These are phyloP conservation scores for Atkinsonella hypoxylon DNA, from an alignment of 2,329 filamentous ascomycete species.

Conservation along the genomic window DNA sequence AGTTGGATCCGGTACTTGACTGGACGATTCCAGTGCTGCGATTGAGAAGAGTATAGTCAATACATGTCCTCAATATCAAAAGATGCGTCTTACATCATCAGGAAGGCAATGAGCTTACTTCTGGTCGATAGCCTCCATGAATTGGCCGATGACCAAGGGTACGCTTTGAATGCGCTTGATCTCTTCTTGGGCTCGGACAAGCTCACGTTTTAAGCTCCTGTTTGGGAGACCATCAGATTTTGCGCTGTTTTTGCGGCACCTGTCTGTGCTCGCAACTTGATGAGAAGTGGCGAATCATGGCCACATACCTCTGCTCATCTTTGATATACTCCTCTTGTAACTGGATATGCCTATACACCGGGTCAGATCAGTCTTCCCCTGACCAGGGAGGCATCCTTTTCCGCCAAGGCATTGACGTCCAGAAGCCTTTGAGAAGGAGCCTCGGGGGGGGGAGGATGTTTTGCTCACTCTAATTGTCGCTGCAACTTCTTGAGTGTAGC, in stretches of 20 bases:
- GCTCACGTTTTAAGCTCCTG: conserved; percentile 90
- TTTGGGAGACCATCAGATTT: not conserved
- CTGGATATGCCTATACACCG: conserved; percentile 63
- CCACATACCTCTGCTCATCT: conserved; percentile 78
- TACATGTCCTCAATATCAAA: not conserved
- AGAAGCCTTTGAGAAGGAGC: not conserved
- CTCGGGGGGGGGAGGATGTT: not conserved
- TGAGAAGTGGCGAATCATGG: not conserved
- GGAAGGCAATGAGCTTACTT: conserved; percentile 50
- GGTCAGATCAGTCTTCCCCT: conserved; percentile 14
- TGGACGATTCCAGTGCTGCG: conserved; percentile 94
- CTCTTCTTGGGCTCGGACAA: conserved; percentile 95
- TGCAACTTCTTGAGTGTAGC: conserved; percentile 93
- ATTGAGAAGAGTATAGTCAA: not conserved
- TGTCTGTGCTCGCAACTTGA: not conserved
- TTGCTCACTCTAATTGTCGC: conserved; percentile 75
- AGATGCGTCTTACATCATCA: not conserved
- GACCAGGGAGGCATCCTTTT: not conserved
- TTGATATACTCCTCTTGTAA: conserved; percentile 99
- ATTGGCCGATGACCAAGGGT: conserved; percentile 93
- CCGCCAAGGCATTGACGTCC: not conserved
- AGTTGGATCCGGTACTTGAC: conserved; percentile 96
- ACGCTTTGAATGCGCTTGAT: conserved; percentile 99
- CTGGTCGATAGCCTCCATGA: conserved; percentile 99
- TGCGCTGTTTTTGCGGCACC: not conserved